Evolutionary conservation across 148 eudicot genomes (phyloP), one percentile per base, ranked within the genome.

Genomic region (Amaranthus hypochondriacus): DNA sequence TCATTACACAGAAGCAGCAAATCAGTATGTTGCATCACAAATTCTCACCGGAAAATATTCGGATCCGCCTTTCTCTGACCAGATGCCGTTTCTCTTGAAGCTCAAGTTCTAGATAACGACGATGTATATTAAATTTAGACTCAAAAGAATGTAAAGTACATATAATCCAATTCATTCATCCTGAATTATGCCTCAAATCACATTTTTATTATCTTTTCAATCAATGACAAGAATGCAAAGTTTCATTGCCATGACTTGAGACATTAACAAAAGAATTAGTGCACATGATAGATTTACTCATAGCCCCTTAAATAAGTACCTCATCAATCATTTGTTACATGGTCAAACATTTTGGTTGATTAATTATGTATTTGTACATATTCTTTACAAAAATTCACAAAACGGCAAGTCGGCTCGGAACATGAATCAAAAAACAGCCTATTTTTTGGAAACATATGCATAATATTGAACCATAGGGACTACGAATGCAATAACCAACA

Each of bases 381-480:
- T 21, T 74, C 68, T 76, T 63, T 78, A 77, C 72, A 70, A 53
- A 72, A 76, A 62, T 9, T 8, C 44, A 21, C 4, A 67, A 67
- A 49, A 21, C 57, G 67, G 43, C 73, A 72, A 48, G 50, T 73
- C 55, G 39, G 71, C 69, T 65, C 9, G n/a, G 61, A 71, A 66
- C 52, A 59, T 15, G 46, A 54, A 68, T 67, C 64, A n/a, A 71
- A 46, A 73, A 55, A 59, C 12, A 44, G 18, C 52, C 86, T 86
- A 96, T 71, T 90, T 96, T 83, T 72, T 85, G 49, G 99, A 96
- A 57, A 96, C 88, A 84, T 96, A 96, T 47, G 99, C 99, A 76
- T 92, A 96, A 86, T 92, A 96, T 79, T 96, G 99, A 44, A 94
- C 99, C 99, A 96, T 96, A 70, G 99, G 99, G 78, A 96, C 99